A percentile compares a stretch with the other conserved stretches of the same genome.
These are phyloP conservation scores for Coelastrella sp. DNA, from an alignment of 139 green algal species.

Conservation along the genomic window DNA sequence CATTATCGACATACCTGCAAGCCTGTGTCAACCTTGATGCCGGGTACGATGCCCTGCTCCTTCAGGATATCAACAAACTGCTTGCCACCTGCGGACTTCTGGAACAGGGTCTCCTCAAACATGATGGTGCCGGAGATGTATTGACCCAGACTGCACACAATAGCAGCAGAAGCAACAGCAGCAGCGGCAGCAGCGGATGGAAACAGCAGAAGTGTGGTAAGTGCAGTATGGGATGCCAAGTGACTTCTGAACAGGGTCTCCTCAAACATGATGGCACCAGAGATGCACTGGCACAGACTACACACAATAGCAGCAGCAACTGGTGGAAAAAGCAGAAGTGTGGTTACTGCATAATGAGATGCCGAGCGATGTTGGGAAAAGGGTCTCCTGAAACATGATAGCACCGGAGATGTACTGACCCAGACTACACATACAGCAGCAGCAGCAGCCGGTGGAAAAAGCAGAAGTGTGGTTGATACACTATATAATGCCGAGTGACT, in stretches of 20 bases:
- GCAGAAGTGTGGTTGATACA: neutral
- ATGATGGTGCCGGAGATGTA: slow-evolving; percentile 95
- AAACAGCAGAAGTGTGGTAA: neutral
- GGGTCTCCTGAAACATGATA: too few species aligned
- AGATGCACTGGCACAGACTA: slow-evolving; percentile 75
- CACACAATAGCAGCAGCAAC: neutral
- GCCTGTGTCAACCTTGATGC: slow-evolving; percentile 96
- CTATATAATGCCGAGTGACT: too few species aligned
- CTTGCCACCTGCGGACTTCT: slow-evolving; percentile 82
- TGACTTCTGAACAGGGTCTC: too few species aligned
- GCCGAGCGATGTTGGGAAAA: too few species aligned
- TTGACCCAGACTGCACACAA: slow-evolving; percentile 84
- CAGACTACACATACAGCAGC: slow-evolving; percentile 68
- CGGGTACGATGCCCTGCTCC: slow-evolving; percentile 83
- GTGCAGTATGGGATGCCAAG: too few species aligned
- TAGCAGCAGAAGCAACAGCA: neutral
- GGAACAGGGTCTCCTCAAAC: slow-evolving; percentile 99
- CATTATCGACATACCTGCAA: slow-evolving; percentile 63
- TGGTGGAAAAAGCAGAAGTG: neutral
- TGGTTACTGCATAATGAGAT: too few species aligned
- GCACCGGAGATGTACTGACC: too few species aligned
- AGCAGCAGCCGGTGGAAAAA: neutral
- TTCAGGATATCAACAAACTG: slow-evolving; percentile 93
- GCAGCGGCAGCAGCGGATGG: neutral
- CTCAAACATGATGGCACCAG: too few species aligned